A percentile compares a stretch with the other conserved stretches of the same genome.
phyloP scores from a whole-genome alignment of 1,139 yeast species.

The Suhomyces atakaporum region DNA sequence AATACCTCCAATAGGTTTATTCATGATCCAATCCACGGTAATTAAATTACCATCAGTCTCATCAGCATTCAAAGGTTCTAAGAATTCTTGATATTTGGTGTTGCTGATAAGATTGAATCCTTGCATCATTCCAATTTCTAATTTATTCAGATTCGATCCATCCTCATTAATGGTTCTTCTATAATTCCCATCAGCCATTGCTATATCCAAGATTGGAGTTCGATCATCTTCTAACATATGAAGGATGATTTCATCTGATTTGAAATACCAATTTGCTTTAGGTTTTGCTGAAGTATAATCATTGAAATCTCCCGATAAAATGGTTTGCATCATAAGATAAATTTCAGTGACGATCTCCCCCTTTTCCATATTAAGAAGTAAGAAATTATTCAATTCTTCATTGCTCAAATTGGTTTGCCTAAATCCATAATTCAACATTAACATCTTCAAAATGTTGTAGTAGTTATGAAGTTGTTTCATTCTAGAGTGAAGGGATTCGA shows the following conservation, averaged over 20 bases:
- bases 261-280: slow-evolving; percentile 57
- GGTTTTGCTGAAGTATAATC: slow-evolving; percentile 21
- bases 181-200: slow-evolving; percentile 39
- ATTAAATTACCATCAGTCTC: slow-evolving; percentile 33
- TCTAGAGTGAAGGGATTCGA: slow-evolving; percentile 31
- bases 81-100: slow-evolving; percentile 38
- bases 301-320: slow-evolving; percentile 40
- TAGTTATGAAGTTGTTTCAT: slow-evolving; percentile 32
- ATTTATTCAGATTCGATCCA: slow-evolving; percentile 43
- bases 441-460: slow-evolving; percentile 23
- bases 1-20: slow-evolving; percentile 69
- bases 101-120: slow-evolving; percentile 39
- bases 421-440: slow-evolving; percentile 40
- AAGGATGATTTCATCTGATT: slow-evolving; percentile 51
- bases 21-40: slow-evolving; percentile 62
- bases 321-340: slow-evolving; percentile 39
- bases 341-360: slow-evolving; percentile 37
- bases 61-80: slow-evolving; percentile 34
- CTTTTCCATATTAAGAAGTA: slow-evolving; percentile 30
- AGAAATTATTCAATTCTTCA: slow-evolving; percentile 40
- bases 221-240: slow-evolving; percentile 49
- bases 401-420: slow-evolving; percentile 36
- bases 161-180: slow-evolving; percentile 52
- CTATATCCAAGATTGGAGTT: slow-evolving; percentile 43
- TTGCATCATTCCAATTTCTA: slow-evolving; percentile 49